Percentiles rank a stretch among this genome's conserved stretches.
These are phyloP conservation scores for Fraxinus platypoda DNA, from an alignment of 305 asterid genomes.

Conservation along the genomic window DNA sequence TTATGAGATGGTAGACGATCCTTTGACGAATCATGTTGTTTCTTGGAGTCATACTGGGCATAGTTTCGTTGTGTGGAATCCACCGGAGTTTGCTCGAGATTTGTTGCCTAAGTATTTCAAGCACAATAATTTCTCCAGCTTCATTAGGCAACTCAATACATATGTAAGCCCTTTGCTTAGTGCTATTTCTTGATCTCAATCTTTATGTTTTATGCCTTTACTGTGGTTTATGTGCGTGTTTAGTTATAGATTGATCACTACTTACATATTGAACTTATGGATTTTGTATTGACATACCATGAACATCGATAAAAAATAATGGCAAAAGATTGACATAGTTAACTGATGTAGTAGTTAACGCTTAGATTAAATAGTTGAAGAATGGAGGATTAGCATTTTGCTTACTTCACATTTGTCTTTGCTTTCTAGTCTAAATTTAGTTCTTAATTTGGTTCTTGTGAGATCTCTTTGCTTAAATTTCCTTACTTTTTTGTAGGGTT, in stretches of 20 bases:
- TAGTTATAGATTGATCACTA: conserved; percentile 8
- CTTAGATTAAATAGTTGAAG: not conserved
- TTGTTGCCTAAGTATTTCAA: conserved; percentile 62
- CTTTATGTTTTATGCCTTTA: not conserved
- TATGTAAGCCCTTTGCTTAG: conserved; percentile 48
- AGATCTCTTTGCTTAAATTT: conserved; percentile 12
- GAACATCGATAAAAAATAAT: not conserved
- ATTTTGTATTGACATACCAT: conserved; percentile 12
- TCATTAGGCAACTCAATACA: conserved; percentile 71
- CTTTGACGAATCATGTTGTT: conserved; percentile 47
- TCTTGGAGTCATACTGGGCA: conserved; percentile 62
- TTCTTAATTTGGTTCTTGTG: not conserved
- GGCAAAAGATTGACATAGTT: not conserved
- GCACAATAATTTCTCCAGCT: conserved; percentile 82
- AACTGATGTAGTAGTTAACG: not conserved
- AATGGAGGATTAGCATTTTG: conserved; percentile 1
- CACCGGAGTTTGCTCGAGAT: conserved; percentile 66
- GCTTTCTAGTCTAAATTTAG: not conserved
- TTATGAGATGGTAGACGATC: conserved; percentile 79
- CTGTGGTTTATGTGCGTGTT: not conserved
- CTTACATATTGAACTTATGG: not conserved
- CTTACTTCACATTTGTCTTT: not conserved
- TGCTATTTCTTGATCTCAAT: conserved; percentile 5
- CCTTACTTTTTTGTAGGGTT: conserved; percentile 41
- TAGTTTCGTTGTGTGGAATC: conserved; percentile 78